Evolutionary conservation across 176 grass and related monocot species (phyloP), one percentile per base, ranked within the genome.

Genomic region (maize (Zea mays)): DNA sequence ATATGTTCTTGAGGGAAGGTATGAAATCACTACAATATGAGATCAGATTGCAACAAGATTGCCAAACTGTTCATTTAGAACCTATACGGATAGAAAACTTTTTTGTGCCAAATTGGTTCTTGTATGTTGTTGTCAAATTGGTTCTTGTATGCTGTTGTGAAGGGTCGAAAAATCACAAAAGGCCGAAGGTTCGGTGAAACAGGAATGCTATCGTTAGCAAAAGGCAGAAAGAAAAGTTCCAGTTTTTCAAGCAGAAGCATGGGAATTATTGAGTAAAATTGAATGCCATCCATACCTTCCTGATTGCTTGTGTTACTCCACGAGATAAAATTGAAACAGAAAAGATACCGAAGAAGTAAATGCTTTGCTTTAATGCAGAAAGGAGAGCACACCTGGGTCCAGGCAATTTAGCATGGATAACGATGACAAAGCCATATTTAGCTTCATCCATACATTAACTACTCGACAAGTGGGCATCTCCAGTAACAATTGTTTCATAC

Each of bases 1-100:
- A 72, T 57, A 84, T 61, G 13, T 72, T 76, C 11, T 11, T 74
- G 39, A 72, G 51, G 11, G 72, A 61, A 60, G 5, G 44, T 5
- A 67, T 9, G 1, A 51, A 8, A 82, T 55, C 59, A 46, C 59
- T 64, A 45, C 6, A 82, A 16, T 5, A 70, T 16, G 72, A 21
- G 20, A 6, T 55, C 9, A 86, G 44, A 17, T 65, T 12, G 65
- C 1, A 44, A 75, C 0, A 34, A 42, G 34, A 3, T 7, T 64
- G 5, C 0, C 44, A 68, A 34, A 79, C 55, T 4, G 44, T 8
- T 3, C 10, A 81, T 42, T 47, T 67, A 56, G 5, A 85, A 47
- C n/a, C 9, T 67, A 44, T 37, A 48, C 0, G 0, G 20, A 42
- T 14, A 35, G 3, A 59, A 47, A 85, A 20, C 8, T 8, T 67